These are phyloP conservation scores for Tetrapyrgos nigripes DNA, from an alignment of 1,284 basidiomycete genomes.

Conservation along the genomic window DNA sequence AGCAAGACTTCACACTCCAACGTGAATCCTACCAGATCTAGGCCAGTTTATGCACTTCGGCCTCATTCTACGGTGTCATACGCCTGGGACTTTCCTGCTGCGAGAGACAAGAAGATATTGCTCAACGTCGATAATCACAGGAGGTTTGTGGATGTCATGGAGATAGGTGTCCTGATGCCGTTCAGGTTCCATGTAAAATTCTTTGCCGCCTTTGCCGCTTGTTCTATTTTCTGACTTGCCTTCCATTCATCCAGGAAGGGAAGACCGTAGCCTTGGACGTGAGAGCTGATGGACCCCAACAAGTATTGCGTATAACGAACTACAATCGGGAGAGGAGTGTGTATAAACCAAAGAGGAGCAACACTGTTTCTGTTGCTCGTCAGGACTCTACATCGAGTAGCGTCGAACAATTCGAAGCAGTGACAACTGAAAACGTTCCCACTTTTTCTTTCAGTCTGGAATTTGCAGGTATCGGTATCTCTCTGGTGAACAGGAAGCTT, in stretches of 20 bases:
- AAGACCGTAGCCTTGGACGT: conserved; percentile 90
- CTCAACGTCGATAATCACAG: conserved; percentile 71
- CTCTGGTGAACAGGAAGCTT: conserved; percentile 88
- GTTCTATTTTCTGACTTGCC: conserved; percentile 8
- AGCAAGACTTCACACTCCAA: conserved; percentile 19
- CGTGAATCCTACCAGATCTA: conserved; percentile 38
- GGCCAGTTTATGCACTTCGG: conserved; percentile 60
- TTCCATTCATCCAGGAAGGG: conserved; percentile 47
- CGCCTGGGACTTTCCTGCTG: conserved; percentile 95
- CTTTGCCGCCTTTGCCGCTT: conserved; percentile 9
- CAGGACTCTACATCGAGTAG: conserved; percentile 76
- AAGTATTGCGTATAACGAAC: conserved; percentile 87
- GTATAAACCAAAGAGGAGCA: conserved; percentile 80
- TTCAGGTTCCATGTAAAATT: conserved; percentile 80
- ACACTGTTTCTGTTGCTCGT: conserved; percentile 58
- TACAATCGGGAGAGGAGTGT: conserved; percentile 89
- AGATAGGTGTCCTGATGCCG: conserved; percentile 93
- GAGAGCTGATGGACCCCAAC: conserved; percentile 88
- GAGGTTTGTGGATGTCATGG: conserved; percentile 91
- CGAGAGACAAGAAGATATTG: conserved; percentile 82
- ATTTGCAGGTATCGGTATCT: conserved; percentile 92
- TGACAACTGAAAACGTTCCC: conserved; percentile 79
- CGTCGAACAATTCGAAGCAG: conserved; percentile 87
- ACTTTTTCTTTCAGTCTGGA: conserved; percentile 78
- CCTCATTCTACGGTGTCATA: conserved; percentile 71